phyloP scores from a whole-genome alignment of 2,329 filamentous ascomycete species.

The Cytospora piceicola region DNA sequence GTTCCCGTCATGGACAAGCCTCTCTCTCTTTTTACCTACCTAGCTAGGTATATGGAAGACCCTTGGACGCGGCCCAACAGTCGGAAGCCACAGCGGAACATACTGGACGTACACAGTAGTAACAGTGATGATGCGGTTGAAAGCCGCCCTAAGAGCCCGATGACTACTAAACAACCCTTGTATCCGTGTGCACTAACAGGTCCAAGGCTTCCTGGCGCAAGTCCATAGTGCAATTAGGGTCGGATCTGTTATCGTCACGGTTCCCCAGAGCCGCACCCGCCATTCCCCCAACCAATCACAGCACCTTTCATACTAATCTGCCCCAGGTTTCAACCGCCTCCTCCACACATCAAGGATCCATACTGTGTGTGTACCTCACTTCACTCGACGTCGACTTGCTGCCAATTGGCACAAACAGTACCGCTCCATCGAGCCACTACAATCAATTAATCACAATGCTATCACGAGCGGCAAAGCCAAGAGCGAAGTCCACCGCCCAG shows the following conservation, averaged over 20 bases:
- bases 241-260: slow-evolving; percentile 12
- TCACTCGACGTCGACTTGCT: slow-evolving; percentile 21
- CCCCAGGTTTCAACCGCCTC: slow-evolving; percentile 31
- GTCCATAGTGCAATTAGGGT: background rate
- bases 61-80: background rate
- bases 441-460: slow-evolving; percentile 42
- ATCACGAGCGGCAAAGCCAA: slow-evolving; percentile 48
- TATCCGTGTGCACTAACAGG: slow-evolving; percentile 12
- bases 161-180: slow-evolving; percentile 26
- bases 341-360: slow-evolving; percentile 21
- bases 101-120: no score
- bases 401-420: slow-evolving; percentile 40
- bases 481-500: slow-evolving; percentile 46
- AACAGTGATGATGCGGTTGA: no score
- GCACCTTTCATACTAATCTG: slow-evolving; percentile 30
- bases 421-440: slow-evolving; percentile 44
- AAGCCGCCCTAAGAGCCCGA: background rate
- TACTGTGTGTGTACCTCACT: slow-evolving; percentile 28
- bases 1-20: background rate
- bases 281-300: slow-evolving; percentile 29
- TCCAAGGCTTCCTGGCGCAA: background rate
- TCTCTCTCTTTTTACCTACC: no score
- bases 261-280: slow-evolving; percentile 13
- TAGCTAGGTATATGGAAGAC: background rate
- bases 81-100: background rate